Base-by-base conservation (phyloP, 2,329 filamentous ascomycete species). In the Leptographium flavum region DNA sequence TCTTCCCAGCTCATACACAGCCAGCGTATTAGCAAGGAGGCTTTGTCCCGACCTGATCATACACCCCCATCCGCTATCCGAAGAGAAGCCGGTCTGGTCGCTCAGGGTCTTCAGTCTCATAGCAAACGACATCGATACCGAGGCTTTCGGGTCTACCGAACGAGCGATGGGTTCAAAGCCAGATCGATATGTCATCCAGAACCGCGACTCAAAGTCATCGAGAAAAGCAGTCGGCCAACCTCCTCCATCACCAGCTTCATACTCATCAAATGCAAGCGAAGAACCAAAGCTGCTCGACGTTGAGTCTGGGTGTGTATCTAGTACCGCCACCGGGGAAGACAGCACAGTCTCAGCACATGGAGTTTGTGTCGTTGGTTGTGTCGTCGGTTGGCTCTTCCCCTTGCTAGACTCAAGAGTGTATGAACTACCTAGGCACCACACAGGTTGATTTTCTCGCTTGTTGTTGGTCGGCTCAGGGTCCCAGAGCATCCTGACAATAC, bases 41-140 rank as follows among this genome's bases (percentile, higher is more conserved):
- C 86, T 90, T 66, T 98, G 92, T 4, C 92, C 92, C 6, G 90
- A 95, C 48, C 92, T 73, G 55, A 98, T 96, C 92, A 98, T 98
- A 58, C 92, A 98, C 0, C 92, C 92, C 87, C 93, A 98, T 43
- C 92, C 92, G 10, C 86, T 88, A 60, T 98, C 92, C 2, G 87
- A 90, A 11, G 86, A 83, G 63, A 96, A 98, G 5, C 85, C 87
- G 23, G 72, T 71, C 47, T 85, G 76, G 41, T 94, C 86, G 11
- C 77, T 73, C 6, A 96, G 66, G 56, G 72, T 88, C 56, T 87
- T 83, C 53, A 96, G 69, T 42, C 87, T 81, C 63, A 94, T 90
- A 2, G 85, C 70, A 47, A 96, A 76, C 4, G 86, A 93, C 67
- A 96, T 76, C 8, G 78, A 69, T 4, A 80, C 71, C 1, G 70